A percentile compares a stretch with the other conserved stretches of the same genome.
phyloP scores from a whole-genome alignment of 768 basidiomycete genomes.

The Cantharellus cinnabarinus region DNA sequence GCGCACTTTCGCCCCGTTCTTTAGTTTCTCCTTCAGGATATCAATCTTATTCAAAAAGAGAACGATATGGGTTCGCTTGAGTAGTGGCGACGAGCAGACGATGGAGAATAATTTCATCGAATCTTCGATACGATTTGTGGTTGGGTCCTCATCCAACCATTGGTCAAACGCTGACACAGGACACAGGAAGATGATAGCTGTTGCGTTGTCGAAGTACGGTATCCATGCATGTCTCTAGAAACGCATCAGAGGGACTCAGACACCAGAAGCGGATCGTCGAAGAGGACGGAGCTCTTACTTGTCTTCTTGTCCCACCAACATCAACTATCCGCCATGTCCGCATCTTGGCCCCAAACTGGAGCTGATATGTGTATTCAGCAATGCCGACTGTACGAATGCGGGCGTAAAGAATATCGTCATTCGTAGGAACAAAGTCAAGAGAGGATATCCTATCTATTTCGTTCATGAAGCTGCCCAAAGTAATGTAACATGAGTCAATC shows the following conservation, averaged over 20 bases:
- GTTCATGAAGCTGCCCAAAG: constrained; percentile 6
- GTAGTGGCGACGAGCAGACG: constrained; percentile 8
- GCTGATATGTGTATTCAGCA: constrained; percentile 6
- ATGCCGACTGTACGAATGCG: constrained; percentile 10
- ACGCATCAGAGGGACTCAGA: not conserved
- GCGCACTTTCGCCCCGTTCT: constrained; percentile 7
- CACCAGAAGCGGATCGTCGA: not conserved
- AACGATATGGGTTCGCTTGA: constrained; percentile 8
- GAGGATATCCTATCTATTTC: constrained; percentile 7
- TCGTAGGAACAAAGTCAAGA: constrained; percentile 6
- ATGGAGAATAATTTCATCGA: constrained; percentile 9
- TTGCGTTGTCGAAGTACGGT: constrained; percentile 10
- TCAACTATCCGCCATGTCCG: constrained; percentile 7
- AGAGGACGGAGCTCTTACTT: constrained; percentile 1
- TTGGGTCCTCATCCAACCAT: constrained; percentile 8
- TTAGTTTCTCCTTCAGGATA: constrained; percentile 7
- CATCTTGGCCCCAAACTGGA: constrained; percentile 2
- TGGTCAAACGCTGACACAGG: constrained; percentile 11
- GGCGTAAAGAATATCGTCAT: constrained; percentile 10
- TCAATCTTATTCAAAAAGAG: constrained; percentile 11
- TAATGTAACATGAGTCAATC: not conserved
- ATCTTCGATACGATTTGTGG: constrained; percentile 9
- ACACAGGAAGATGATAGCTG: constrained; percentile 11
- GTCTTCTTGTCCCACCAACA: constrained; percentile 6
- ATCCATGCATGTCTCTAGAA: constrained; percentile 8